A percentile compares a stretch with the other conserved stretches of the same genome.
phyloP scores from a whole-genome alignment of 1,139 yeast genomes.

The Pichia sp. region DNA sequence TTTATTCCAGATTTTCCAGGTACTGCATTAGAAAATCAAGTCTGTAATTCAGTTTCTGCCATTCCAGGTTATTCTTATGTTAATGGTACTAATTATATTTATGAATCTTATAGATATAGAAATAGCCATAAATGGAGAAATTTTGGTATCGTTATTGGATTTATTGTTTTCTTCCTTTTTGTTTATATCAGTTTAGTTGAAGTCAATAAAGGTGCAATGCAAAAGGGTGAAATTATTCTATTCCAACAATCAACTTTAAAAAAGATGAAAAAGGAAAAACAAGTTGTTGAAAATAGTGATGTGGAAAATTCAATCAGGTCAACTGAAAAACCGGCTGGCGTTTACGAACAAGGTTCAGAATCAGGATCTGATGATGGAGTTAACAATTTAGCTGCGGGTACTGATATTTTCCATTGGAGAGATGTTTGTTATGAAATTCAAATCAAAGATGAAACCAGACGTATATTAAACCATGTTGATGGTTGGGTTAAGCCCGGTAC shows the following conservation, averaged over 20 bases:
- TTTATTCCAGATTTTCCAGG: conserved; percentile 47
- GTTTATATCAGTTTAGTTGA: conserved; percentile 28
- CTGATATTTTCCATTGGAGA: conserved; percentile 45
- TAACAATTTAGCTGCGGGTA: conserved; percentile 17
- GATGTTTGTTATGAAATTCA: conserved; percentile 36
- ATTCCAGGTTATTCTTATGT: conserved; percentile 24
- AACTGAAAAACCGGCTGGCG: conserved; percentile 15
- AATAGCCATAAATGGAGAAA: conserved; percentile 32
- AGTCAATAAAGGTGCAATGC: conserved; percentile 30
- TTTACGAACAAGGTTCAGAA: conserved; percentile 12
- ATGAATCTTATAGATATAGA: conserved; percentile 25
- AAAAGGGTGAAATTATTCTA: conserved; percentile 31
- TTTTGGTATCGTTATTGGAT: conserved; percentile 31
- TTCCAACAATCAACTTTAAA: conserved; percentile 26
- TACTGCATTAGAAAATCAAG: conserved; percentile 35
- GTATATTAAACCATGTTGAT: conserved; percentile 48
- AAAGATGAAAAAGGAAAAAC: conserved; percentile 18
- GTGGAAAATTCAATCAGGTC: conserved; percentile 9
- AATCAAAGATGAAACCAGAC: conserved; percentile 38
- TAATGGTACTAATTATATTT: conserved; percentile 28
- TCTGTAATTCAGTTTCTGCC: conserved; percentile 64
- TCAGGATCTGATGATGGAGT: conserved; percentile 7
- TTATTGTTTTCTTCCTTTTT: conserved; percentile 27
- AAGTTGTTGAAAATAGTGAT: conserved; percentile 1
- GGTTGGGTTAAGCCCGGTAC: conserved; percentile 66